Base-by-base conservation (phyloP, 164 flowering plant species). In the Piper longum region DNA sequence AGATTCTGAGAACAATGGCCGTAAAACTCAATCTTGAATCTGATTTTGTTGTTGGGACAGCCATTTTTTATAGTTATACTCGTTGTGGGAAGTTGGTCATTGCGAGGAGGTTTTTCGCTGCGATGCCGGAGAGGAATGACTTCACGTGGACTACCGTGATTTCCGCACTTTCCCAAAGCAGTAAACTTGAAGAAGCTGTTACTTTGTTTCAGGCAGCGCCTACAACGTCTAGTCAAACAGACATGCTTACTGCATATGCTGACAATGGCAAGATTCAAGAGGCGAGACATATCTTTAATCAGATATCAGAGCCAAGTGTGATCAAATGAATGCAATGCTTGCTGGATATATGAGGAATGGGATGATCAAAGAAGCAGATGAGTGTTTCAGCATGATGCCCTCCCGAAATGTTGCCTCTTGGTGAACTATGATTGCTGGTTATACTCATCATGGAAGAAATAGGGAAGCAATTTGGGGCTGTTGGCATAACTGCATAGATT, bases 281-380 rank as follows among this genome's bases (percentile, higher is more conserved):
- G 63, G 82, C 80, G 7, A 71, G 72, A 54, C 8, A 6, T 54
- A n/a, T 77, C 39, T 80, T 78, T 70, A 72, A 73, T 26, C 61
- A 70, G 45, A 80, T 76, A 14, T 59, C 39, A n/a, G 62, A 67
- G 61, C 79, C 81, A 19, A 77, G 66, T 68, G 63, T 61, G 55
- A 58, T 77, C 51, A 67, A 78, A 16, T 78, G 78, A 78, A 78
- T 69, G 78, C 81, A 56, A 75, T 80, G 78, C 13, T 80, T 51
- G 54, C 81, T 54, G 83, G 83, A 17, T 77, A 73, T 70, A 62
- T 77, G n/a, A 74, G 76, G 61, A 71, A 78, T 77, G 79, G 83
- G 16, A 72, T 73, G 79, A 60, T 72, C 57, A 73, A 71, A 48
- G 76, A 77, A 68, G 83, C 83, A 19, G 64, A 55, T 9, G 55